Evolutionary conservation across 2,329 filamentous ascomycete species (phyloP), one percentile per base, ranked within the genome.

Genomic region (Fusarium begoniae): DNA sequence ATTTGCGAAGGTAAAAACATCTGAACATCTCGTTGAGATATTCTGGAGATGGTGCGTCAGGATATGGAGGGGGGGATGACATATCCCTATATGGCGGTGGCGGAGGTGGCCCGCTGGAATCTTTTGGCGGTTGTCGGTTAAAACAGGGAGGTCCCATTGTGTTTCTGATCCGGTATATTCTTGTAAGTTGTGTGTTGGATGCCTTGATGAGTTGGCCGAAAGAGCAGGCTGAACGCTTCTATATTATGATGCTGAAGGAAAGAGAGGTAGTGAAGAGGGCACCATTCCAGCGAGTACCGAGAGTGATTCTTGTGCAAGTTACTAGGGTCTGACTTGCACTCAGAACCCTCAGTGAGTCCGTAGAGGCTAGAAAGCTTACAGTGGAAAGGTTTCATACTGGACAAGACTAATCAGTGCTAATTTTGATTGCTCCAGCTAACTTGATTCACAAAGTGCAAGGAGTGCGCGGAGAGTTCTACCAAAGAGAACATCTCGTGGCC

Each of bases 401-500:
- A 22, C 4, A 11, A 15, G 9, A 30, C 18, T 5, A 22, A 8
- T 30, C 12, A 22, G 20, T 28, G 13, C 5, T 6, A 13, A 20
- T 3, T 26, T 8, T 3, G 5, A 26, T 18, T 13, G 7, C 18
- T 45, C 11, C 17, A 45, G 9, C 17, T 3, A 1, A 5, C 2
- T 45, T 13, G 17, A 20, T 20, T 26, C 17, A 45, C 44, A 9
- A n/a, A n/a, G n/a, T n/a, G n/a, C n/a, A n/a, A n/a, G n/a, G n/a
- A n/a, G n/a, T n/a, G n/a, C n/a, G n/a, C n/a, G n/a, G n/a, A n/a
- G 18, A 22, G 12, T 47, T 47, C 2, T 8, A 13, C 1, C 11
- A 18, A 44, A 1, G 0, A 11, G 11, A 1, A 18, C 2, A 1
- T 5, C 43, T 13, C 8, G 9, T 1, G 2, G 6, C 14, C 8